Evolutionary conservation across 305 asterid genomes (phyloP), one percentile per base, ranked within the genome.

Genomic region (Stenogyne calaminthoides): DNA sequence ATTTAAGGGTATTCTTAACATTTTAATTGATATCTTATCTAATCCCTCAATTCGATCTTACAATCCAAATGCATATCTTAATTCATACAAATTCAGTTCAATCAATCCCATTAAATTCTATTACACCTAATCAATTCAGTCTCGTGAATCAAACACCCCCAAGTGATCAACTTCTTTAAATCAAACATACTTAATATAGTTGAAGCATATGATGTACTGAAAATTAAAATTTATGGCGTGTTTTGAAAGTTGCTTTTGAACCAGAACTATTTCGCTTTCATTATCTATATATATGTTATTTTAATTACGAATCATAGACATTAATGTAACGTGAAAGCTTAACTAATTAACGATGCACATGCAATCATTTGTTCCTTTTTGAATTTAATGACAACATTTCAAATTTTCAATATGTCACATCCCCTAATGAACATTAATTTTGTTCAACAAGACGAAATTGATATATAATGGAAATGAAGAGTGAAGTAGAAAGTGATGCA

Each of bases 241-340:
- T 75, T 37, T 19, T 16, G 19, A 2, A 44, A 37, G 47, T 67
- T 67, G 42, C 66, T 59, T 75, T 59, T 75, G 2, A 54, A 46
- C 14, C 19, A 9, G n/a, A 20, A 20, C 20, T 19, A 9, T 55
- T 10, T 55, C 16, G 7, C 29, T 19, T 7, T 19, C 74, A 40
- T 56, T 37, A 39, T 69, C 57, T 55, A 18, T 54, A 22, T 54
- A 22, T 19, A 18, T 54, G 1, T 49, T 10, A 46, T 46, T 46
- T 46, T 46, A 46, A 14, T 46, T 14, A 46, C 7, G 54, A 46
- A 11, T 44, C 16, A 3, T 44, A 44, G n/a, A 44, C 6, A 11
- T 14, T 1, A 46, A 14, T 46, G 19, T 46, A 46, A 46, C 54
- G 54, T 46, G 54, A 14, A 46, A 4, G 54, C 54, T 1, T 46